Percentiles rank a stretch among this genome's conserved stretches.
These are phyloP conservation scores for Sugiyamaella grinbergsii DNA, from an alignment of 1,139 yeast species.

Conservation along the genomic window DNA sequence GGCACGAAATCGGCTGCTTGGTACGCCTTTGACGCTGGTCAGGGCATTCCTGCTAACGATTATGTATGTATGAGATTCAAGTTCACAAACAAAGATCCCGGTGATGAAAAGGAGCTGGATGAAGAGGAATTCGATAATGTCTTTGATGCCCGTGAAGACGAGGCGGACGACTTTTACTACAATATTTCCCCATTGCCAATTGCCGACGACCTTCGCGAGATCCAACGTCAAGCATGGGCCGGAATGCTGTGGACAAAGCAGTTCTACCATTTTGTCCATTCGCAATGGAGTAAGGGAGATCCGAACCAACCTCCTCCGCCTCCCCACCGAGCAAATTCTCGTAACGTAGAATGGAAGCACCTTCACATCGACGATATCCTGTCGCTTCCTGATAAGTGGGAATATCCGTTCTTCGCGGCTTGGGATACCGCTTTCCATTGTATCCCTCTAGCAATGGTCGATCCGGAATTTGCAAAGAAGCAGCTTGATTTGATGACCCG, in stretches of 20 bases:
- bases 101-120: conserved; percentile 51
- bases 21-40: conserved; percentile 73
- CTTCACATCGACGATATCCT: conserved; percentile 85
- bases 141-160: conserved; percentile 77
- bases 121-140: conserved; percentile 75
- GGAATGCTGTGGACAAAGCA: conserved; percentile 96
- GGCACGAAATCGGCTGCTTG: conserved; percentile 85
- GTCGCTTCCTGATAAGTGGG: conserved; percentile 96
- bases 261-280: conserved; percentile 84
- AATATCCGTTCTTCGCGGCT: conserved; percentile 94
- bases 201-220: conserved; percentile 75
- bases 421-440: conserved; percentile 99
- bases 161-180: conserved; percentile 95
- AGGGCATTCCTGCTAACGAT: conserved; percentile 85
- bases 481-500: conserved; percentile 85
- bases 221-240: conserved; percentile 94
- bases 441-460: conserved; percentile 91
- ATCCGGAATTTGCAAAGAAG: conserved; percentile 89
- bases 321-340: conserved; percentile 74
- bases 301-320: conserved; percentile 78
- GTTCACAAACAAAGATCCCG: conserved; percentile 52
- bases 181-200: conserved; percentile 84
- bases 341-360: conserved; percentile 90
- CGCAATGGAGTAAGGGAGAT: conserved; percentile 89
- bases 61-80: conserved; percentile 86